Conservation (phyloP, 176 grass and related monocot genomes). For the Hordeum marinum region DNA sequence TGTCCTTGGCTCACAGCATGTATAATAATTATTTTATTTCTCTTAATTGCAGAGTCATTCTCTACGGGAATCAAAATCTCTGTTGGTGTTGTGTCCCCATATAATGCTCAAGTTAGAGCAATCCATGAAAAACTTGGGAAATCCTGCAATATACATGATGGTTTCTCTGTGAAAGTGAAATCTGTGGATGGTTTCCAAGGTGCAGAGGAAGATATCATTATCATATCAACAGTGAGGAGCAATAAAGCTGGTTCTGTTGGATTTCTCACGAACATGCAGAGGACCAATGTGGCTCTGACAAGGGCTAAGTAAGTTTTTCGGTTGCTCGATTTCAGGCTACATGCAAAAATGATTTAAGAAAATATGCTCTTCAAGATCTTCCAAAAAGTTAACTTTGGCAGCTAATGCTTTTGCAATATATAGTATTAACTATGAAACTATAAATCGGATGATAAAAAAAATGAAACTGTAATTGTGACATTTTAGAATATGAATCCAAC, state of each 20-base stretch:
- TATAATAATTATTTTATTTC: background rate
- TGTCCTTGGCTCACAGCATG: background rate
- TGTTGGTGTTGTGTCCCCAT: conserved; percentile 59
- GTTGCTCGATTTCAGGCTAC: background rate
- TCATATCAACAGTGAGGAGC: conserved; percentile 58
- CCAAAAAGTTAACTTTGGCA: background rate
- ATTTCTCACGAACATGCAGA: conserved; percentile 42
- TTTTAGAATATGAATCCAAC: background rate
- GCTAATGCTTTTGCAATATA: background rate
- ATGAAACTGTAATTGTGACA: background rate
- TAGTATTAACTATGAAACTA: background rate
- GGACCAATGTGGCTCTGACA: conserved; percentile 66
- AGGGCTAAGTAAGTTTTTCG: conserved; percentile 41
- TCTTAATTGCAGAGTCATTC: conserved; percentile 31
- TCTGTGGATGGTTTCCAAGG: conserved; percentile 65
- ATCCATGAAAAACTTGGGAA: conserved; percentile 40
- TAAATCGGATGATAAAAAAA: background rate
- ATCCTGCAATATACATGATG: background rate
- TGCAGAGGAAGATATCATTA: conserved; percentile 50
- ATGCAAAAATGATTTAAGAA: background rate
- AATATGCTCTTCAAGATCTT: background rate
- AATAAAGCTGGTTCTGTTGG: conserved; percentile 48
- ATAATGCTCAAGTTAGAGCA: conserved; percentile 42
- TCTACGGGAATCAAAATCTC: conserved; percentile 24
- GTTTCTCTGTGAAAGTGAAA: conserved; percentile 43